phyloP scores from a whole-genome alignment of 352 stramenopile species.

The Phytophthora gonapodyides region DNA sequence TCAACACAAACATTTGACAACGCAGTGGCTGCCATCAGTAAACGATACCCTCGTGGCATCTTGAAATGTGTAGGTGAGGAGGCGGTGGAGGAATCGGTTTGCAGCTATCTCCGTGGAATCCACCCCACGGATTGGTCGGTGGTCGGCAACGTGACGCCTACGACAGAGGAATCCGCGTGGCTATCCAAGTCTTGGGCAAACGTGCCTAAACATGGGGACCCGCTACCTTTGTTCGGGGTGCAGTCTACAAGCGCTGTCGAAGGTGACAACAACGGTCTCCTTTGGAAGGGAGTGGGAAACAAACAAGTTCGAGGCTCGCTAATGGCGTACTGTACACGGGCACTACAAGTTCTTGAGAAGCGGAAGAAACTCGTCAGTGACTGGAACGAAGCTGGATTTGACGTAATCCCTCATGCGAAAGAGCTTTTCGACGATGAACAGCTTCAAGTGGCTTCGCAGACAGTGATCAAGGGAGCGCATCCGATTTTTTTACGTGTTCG shows the following conservation, averaged over 20 bases:
- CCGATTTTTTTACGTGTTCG: no score
- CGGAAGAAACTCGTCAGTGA: background rate
- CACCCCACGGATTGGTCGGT: constrained; percentile 11
- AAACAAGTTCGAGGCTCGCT: constrained; percentile 2
- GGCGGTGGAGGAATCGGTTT: background rate
- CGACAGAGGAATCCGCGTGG: no score
- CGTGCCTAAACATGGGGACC: background rate
- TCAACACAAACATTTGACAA: background rate
- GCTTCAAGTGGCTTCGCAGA: background rate
- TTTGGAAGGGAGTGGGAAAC: background rate
- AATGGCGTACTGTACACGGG: background rate
- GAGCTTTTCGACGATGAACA: constrained; percentile 1
- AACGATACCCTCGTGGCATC: no score
- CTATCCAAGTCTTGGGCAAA: no score
- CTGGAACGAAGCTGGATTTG: no score
- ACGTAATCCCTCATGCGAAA: constrained; percentile 2
- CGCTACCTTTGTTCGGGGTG: constrained; percentile 10
- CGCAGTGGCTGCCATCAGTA: no score
- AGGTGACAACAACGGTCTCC: constrained; percentile 14
- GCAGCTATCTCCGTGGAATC: constrained; percentile 13
- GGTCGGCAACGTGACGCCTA: background rate
- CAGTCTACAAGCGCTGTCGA: constrained; percentile 7
- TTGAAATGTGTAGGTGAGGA: no score
- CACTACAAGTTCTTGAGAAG: no score
- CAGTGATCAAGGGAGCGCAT: no score